Evolutionary conservation across 345 rosid species (phyloP), one percentile per base, ranked within the genome.

Genomic region (Syzygium aqueum): DNA sequence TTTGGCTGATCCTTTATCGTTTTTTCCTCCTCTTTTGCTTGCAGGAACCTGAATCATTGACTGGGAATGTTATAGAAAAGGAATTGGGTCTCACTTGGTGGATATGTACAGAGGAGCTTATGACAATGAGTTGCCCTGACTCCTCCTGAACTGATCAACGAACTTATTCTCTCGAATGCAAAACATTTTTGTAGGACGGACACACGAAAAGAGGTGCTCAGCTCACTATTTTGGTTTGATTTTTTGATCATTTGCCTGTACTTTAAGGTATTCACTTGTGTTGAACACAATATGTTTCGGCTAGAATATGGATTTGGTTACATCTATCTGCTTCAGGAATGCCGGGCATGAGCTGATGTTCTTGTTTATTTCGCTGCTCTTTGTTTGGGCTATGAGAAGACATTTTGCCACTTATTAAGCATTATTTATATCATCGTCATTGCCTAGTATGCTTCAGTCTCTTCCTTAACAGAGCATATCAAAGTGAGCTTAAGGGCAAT

Each of bases 71-170:
- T 96, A 96, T 88, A 93, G 98, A 86, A 96, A 95, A 90, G 95
- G 95, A 87, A 93, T 96, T 87, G 99, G 99, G 21, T 57, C 97
- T 87, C 98, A 98, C 86, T 89, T 96, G 89, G 98, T 97, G 87
- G 99, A 96, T 92, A 92, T 93, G 99, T 96, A 95, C 94, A 96
- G 96, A 92, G 93, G 94, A 90, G 97, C 94, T 87, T 95, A 94
- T 88, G 99, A 97, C 50, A 95, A 98, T 97, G 90, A 88, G 97
- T 88, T 88, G 12, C 85, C 54, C 28, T 8, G 2, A 57, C n/a
- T 53, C 16, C 65, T 84, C 30, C 53, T 78, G 19, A 22, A 19
- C 59, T 30, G 12, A 19, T 51, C 37, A 11, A 52, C 28, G 19
- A 13, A 25, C 51, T 86, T 52, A 16, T 52, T 52, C 53, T 52